Evolutionary conservation across 306 rosid species (phyloP).

Genomic region (Quercus parvula): DNA sequence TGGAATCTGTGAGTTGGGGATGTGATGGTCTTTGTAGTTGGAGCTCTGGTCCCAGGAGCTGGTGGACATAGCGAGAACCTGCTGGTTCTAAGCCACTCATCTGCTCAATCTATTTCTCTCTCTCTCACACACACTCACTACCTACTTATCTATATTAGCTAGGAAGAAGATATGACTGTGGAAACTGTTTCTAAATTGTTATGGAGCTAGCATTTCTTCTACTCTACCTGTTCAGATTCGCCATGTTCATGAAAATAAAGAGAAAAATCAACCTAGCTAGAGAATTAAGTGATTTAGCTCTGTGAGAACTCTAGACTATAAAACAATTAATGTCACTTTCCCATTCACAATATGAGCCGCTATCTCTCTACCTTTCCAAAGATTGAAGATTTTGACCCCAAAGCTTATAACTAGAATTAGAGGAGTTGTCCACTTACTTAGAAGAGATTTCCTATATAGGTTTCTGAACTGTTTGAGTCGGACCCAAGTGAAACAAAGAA

Average conservation of each 20-base stretch:
- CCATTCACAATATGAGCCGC: too few relatives aligned
- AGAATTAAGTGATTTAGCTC: too few relatives aligned
- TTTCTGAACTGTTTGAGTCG: neutral
- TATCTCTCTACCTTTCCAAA: neutral
- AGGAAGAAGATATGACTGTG: neutral
- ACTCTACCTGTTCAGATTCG: too few relatives aligned
- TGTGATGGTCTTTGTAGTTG: constrained; percentile 24
- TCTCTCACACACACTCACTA: too few relatives aligned
- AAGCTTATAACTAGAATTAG: neutral
- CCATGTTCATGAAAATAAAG: too few relatives aligned
- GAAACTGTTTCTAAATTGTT: neutral
- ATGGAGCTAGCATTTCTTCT: neutral
- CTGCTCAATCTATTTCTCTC: neutral
- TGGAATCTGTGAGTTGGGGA: constrained; percentile 8
- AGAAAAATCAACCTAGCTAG: too few relatives aligned
- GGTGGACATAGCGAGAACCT: constrained; percentile 20
- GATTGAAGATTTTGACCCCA: neutral
- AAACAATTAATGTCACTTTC: too few relatives aligned
- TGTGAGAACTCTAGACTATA: too few relatives aligned
- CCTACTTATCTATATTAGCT: neutral
- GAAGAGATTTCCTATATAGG: neutral
- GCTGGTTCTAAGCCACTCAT: constrained; percentile 28
- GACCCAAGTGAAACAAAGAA: neutral
- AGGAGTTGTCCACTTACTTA: neutral
- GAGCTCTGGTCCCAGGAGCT: constrained; percentile 33